Evolutionary conservation across 192 early-diverging fungal species (phyloP), one percentile per base, ranked within the genome.

Genomic region (Umbelopsis ramanniana): DNA sequence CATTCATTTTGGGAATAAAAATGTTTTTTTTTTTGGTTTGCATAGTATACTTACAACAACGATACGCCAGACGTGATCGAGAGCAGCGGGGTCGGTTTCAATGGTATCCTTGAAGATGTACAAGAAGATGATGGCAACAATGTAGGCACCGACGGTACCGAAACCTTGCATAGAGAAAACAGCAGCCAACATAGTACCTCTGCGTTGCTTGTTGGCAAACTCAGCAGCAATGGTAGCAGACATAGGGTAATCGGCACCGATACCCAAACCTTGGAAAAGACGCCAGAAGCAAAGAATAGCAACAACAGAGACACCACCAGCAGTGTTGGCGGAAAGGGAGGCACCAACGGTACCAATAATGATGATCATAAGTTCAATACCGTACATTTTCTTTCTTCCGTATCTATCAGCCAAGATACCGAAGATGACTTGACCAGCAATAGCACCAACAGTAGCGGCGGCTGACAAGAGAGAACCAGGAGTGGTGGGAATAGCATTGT

Each of bases 151-250:
- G 2, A 95, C 79, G 48, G 90, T 93, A 29, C 94, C 95, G 68
- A 95, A 85, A 14, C 93, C 93, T 79, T 94, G 94, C 90, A 92
- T 94, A 45, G 93, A 87, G 81, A 95, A 96, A 45, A 95, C 95
- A 1, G 86, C 87, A 2, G 89, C 69, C 60, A 96, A 90, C 85
- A 97, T 87, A 69, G 87, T 89, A 60, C 95, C 95, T 35, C 95
- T 88, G 80, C 89, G 87, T 10, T 86, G 70, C 12, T 86, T 84
- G 21, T 86, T 89, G 46, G 95, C 90, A 72, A 94, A 96, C 82
- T 97, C 95, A 47, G 93, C 92, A n/a, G 93, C 92, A 57, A 97
- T 97, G 66, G 91, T 90, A 9, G 93, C 93, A 0, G 93, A 93
- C 69, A 95, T 81, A n/a, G 94, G 93, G 76, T 94, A 95, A 52